phyloP scores from a whole-genome alignment of 1,139 yeast species.

The Lodderomyces orthopsilosis region DNA sequence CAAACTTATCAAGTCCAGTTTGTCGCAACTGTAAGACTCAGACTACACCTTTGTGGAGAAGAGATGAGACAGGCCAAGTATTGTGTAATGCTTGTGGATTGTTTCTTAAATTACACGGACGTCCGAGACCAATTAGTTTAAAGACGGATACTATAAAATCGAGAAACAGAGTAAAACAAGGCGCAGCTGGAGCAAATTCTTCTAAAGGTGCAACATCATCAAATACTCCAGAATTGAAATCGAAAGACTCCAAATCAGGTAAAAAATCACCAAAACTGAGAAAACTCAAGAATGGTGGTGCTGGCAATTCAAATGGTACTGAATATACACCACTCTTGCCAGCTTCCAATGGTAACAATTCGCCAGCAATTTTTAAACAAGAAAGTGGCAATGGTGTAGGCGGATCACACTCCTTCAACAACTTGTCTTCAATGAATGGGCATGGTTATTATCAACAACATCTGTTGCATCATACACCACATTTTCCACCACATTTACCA shows the following conservation, averaged over 20 bases:
- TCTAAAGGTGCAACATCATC: conserved; percentile 13
- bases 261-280: conserved; percentile 35
- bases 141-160: conserved; percentile 92
- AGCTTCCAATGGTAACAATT: conserved; percentile 13
- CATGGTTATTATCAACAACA: conserved; percentile 2
- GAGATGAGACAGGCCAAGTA: conserved; percentile 91
- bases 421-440: not conserved
- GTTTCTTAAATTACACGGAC: conserved; percentile 84
- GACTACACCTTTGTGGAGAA: conserved; percentile 92
- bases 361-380: conserved; percentile 11
- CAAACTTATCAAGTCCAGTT: conserved; percentile 61
- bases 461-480: conserved; percentile 8
- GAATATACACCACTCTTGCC: conserved; percentile 30
- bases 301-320: conserved; percentile 13
- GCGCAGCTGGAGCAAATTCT: conserved; percentile 13
- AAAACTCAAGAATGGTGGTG: conserved; percentile 19
- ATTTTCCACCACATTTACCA: conserved; percentile 15
- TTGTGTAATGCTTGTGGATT: conserved; percentile 95
- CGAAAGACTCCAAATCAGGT: conserved; percentile 29
- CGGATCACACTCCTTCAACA: not conserved
- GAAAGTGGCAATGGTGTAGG: not conserved
- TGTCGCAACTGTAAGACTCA: conserved; percentile 91
- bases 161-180: conserved; percentile 73
- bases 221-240: conserved; percentile 46
- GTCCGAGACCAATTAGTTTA: conserved; percentile 86